Evolutionary conservation across 2,329 filamentous ascomycete genomes (phyloP).

Genomic region (Nemania diffusa): DNA sequence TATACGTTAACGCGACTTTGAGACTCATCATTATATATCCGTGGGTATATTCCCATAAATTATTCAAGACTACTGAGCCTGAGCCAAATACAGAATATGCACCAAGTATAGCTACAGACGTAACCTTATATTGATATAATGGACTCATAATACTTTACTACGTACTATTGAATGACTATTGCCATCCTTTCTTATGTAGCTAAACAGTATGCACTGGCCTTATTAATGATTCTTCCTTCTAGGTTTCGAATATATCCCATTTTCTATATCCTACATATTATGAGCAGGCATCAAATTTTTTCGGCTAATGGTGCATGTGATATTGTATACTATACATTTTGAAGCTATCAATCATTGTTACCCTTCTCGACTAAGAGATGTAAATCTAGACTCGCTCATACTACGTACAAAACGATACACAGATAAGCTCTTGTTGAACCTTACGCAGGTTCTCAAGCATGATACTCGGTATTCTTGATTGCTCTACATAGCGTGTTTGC

Average conservation of each 20-base stretch:
- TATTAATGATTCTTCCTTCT: neutral
- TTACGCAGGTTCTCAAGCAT: neutral
- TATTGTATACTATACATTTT: neutral
- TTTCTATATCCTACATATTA: neutral
- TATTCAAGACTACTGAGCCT: no score
- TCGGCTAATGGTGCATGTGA: neutral
- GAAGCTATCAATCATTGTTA: neutral
- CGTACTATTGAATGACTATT: neutral
- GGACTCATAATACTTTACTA: neutral
- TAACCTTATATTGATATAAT: neutral
- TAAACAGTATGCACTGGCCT: neutral
- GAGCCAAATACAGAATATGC: no score
- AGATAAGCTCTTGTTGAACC: neutral
- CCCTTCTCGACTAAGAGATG: neutral
- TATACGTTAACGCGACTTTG: no score
- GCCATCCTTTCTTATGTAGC: neutral
- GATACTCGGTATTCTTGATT: neutral
- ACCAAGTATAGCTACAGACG: no score
- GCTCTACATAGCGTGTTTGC: neutral
- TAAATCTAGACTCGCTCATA: constrained; percentile 1
- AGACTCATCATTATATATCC: no score
- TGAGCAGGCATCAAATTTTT: neutral
- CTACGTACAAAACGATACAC: neutral
- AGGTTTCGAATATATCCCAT: neutral
- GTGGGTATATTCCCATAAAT: no score